A percentile compares a stretch with the other conserved stretches of the same genome.
Conservation (phyloP, 1,284 basidiomycete species). For the Cutaneotrichosporon cutaneum region DNA sequence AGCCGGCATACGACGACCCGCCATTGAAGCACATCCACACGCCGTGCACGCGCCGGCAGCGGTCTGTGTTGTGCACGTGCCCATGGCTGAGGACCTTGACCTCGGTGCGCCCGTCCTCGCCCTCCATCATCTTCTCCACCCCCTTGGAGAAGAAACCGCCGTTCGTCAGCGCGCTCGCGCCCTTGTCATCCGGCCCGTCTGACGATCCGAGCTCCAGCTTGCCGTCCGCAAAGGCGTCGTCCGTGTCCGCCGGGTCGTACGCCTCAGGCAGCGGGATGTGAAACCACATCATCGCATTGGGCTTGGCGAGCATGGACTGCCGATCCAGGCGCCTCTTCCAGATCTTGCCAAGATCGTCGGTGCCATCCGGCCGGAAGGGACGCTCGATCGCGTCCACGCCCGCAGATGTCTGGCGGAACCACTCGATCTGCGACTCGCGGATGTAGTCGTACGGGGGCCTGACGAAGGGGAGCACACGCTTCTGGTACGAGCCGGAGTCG, state of each 20-base stretch:
- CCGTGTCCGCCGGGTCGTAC: constrained; percentile 34
- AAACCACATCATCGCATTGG: constrained; percentile 92
- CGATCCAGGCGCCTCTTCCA: constrained; percentile 54
- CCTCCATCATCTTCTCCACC: constrained; percentile 58
- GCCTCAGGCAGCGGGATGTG: constrained; percentile 81
- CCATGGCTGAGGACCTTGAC: constrained; percentile 72
- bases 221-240: constrained; percentile 46
- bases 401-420: constrained; percentile 77
- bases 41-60: constrained; percentile 76
- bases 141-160: constrained; percentile 79
- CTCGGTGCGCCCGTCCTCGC: constrained; percentile 51
- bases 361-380: constrained; percentile 73
- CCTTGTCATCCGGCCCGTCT: constrained; percentile 58
- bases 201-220: constrained; percentile 64
- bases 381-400: constrained; percentile 70
- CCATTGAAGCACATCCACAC: constrained; percentile 93
- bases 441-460: constrained; percentile 71
- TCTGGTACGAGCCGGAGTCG: constrained; percentile 76
- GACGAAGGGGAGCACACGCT: constrained; percentile 55
- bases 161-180: constrained; percentile 63
- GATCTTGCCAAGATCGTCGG: constrained; percentile 64
- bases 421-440: constrained; percentile 70
- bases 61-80: constrained; percentile 82
- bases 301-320: constrained; percentile 67
- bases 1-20: constrained; percentile 84